Base-by-base conservation (phyloP, 2,329 filamentous ascomycete species). In the Teratosphaeria pseudoeucalypti region DNA sequence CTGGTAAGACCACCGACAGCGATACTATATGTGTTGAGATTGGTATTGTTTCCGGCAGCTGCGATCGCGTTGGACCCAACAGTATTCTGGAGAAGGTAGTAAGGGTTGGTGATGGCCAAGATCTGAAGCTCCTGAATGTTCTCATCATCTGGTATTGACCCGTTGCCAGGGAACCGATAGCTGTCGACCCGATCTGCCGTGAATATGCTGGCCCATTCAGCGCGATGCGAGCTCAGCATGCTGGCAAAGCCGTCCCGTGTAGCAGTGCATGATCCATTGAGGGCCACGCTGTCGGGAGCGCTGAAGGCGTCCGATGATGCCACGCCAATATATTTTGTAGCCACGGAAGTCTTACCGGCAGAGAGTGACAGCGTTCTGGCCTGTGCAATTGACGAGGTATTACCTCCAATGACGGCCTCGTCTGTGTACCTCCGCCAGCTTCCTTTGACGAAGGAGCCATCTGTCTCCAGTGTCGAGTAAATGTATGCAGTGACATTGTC, bases 241-340 rank as follows among this genome's bases (percentile, higher is more conserved):
- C 71, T 69, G n/a, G 77, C 71, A 64, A 81, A 89, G 0, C 86
- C 87, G 34, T 73, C 73, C 5, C 72, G 66, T 58, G 77, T 74
- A 47, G 77, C 85, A 1, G 73, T 70, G 6, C 75, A 67, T 0
- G 81, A 83, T 1, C 85, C 85, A 6, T 78, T 69, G 60, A 77
- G 76, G 1, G 87, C 87, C 1, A 78, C 76, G 1, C 70, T 66
- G 60, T 81, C 75, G 0, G 86, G 81, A 62, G 86, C 74, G 0
- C 74, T 62, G 66, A 89, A 90, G 0, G 85, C 86, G 70, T 90
- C 87, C 0, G 81, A 81, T 1, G 86, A 88, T 3, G 87, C 86
- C 55, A 79, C 81, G 32, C 87, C 87, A 16, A 90, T 78, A 64
- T 81, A 89, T 67, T 90, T 90, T 54, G 79, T 81, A 54, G 89